Evolutionary conservation across 257 asterid species (phyloP), one percentile per base, ranked within the genome.

Genomic region (Asclepias syriaca): DNA sequence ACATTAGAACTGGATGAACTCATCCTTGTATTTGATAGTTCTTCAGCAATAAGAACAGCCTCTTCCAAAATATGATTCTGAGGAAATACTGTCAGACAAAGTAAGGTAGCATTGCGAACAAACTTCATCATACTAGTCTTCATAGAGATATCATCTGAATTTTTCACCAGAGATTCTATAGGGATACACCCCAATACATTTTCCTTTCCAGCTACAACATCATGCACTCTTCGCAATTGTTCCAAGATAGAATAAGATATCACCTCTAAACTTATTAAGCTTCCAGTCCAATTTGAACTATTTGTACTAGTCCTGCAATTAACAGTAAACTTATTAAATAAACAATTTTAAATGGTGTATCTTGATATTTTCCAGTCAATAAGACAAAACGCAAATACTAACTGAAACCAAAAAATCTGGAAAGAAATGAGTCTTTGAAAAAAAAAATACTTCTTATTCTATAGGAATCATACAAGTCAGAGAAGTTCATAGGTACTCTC

Each of bases 1-100:
- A 76, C 87, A 58, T 90, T 82, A 81, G 73, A 79, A 74, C 78
- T 78, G 11, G 82, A 70, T 19, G 86, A 74, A 74, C 79, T 76
- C 92, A 86, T 87, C 77, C 71, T 80, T 27, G 97, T 87, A 77
- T 90, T 92, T 53, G 91, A 81, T 75, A 95, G 84, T 88, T 95
- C 99, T 80, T 95, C 99, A 55, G 99, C 92, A 73, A 90, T 81
- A 75, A 95, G 97, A 77, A 87, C 90, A 78, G 96, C 96, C 90
- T 92, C 97, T 81, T 95, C 89, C 89, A 95, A 83, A 29, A 88
- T 79, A 82, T 90, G 80, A 71, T 88, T 95, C 81, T 78, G 91
- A 24, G 99, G 98, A 80, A 90, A 92, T 66, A 72, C 87, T 73
- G 81, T 80, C 81, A 92, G 82, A 70, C 95, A 92, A 78, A 90